Evolutionary conservation across 129 eudicot genomes (phyloP).

Genomic region (Pulicaria dysenterica): DNA sequence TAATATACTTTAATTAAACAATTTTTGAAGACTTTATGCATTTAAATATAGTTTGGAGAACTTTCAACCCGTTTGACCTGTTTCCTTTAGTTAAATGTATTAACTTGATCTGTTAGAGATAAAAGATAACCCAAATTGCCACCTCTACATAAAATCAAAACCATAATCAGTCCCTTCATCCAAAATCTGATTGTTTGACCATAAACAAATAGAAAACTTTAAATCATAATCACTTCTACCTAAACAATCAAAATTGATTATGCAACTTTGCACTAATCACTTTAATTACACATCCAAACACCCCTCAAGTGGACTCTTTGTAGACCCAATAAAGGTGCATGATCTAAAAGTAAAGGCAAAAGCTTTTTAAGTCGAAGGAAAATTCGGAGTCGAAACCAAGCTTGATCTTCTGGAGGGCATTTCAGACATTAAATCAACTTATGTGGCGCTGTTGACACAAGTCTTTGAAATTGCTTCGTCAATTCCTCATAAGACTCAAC

Average conservation of each 20-base stretch:
- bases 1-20: neutral
- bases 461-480: constrained; percentile 65
- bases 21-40: neutral
- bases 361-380: neutral
- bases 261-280: constrained; percentile 9
- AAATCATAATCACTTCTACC: neutral
- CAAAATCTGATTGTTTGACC: neutral
- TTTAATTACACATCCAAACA: neutral
- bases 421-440: constrained; percentile 33
- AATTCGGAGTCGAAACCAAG: constrained; percentile 43
- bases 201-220: neutral
- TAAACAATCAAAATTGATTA: neutral
- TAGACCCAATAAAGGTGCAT: neutral
- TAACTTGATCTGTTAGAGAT: neutral
- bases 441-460: constrained; percentile 45
- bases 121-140: neutral
- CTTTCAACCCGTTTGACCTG: neutral
- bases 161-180: neutral
- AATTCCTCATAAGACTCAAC: constrained; percentile 56
- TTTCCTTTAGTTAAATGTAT: neutral
- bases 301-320: neutral
- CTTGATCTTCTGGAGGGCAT: constrained; percentile 29
- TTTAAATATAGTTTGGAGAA: neutral
- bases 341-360: neutral
- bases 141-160: neutral